phyloP scores from a whole-genome alignment of 1,284 basidiomycete species.

The Pholiota adiposa region DNA sequence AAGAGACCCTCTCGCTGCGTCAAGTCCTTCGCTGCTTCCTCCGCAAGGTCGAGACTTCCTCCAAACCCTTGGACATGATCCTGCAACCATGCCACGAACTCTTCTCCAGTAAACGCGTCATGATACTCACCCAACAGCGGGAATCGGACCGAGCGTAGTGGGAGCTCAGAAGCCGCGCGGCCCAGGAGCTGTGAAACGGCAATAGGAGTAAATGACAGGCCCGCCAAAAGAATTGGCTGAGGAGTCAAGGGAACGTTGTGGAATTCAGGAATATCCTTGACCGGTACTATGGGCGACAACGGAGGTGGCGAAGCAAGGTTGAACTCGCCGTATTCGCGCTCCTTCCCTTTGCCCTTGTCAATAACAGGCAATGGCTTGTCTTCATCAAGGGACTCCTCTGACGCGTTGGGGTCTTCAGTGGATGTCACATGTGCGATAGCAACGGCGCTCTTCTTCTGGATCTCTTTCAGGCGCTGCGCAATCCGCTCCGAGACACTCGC shows the following conservation, averaged over 20 bases:
- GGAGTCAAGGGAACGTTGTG: constrained; percentile 41
- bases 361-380: constrained; percentile 52
- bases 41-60: constrained; percentile 76
- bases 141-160: constrained; percentile 69
- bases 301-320: constrained; percentile 62
- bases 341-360: constrained; percentile 83
- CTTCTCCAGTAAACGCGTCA: constrained; percentile 83
- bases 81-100: constrained; percentile 77
- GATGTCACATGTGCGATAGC: constrained; percentile 38
- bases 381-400: constrained; percentile 39
- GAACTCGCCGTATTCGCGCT: constrained; percentile 43
- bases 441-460: constrained; percentile 60
- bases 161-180: constrained; percentile 66
- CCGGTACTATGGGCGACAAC: constrained; percentile 43
- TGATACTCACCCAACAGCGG: constrained; percentile 88
- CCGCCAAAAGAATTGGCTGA: constrained; percentile 71
- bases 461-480: constrained; percentile 71
- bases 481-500: constrained; percentile 81
- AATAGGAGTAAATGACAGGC: constrained; percentile 65
- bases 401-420: constrained; percentile 28
- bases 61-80: constrained; percentile 71
- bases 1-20: constrained; percentile 77
- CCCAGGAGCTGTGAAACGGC: constrained; percentile 71
- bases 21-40: constrained; percentile 78
- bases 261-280: constrained; percentile 41